Evolutionary conservation across 2,329 filamentous ascomycete genomes (phyloP), one percentile per base, ranked within the genome.

Genomic region (Ceratocystis diversiconidia): DNA sequence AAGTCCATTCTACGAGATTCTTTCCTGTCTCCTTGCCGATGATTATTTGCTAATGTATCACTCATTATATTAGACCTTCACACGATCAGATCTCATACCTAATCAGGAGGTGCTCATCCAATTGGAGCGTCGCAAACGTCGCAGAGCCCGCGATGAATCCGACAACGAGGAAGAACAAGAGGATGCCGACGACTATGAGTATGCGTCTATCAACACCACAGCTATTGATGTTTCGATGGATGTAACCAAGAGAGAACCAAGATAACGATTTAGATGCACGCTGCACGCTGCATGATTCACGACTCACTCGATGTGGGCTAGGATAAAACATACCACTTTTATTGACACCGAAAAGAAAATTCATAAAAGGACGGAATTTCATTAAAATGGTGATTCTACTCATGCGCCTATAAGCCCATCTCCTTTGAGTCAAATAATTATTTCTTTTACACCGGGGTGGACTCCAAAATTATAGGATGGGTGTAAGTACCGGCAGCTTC

Each of bases 1-100:
- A 74, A 65, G 75, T 68, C 46, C 7, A 41, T 30, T 48, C 3
- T 10, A 28, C 15, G 3, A 25, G 10, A n/a, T 60, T 46, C 19
- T 55, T 46, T 44, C 17, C 32, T 19, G 10, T 41, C 17, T 22
- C 10, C 15, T 50, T 6, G 28, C 5, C 15, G 1, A 1, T 15
- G 5, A 6, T 22, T 30, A 17, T 1, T 8, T 32, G 25, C 61
- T 66, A 36, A 66, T 22, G n/a, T 1, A 30, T 55, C 12, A 10
- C 25, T 17, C 32, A 25, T 8, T 15, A 17, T 28, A 2, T 15
- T 22, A 61, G 46, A 62, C 52, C 19, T 52, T 66, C 25, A 64
- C 30, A 19, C 25, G 43, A 22, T 32, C n/a, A 2, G 66, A 65
- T 32, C 43, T 67, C 4, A 8, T 12, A 7, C 50, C 28, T 7